Conservation (phyloP, 1,139 yeast genomes). For the Nadsonia commutata region DNA sequence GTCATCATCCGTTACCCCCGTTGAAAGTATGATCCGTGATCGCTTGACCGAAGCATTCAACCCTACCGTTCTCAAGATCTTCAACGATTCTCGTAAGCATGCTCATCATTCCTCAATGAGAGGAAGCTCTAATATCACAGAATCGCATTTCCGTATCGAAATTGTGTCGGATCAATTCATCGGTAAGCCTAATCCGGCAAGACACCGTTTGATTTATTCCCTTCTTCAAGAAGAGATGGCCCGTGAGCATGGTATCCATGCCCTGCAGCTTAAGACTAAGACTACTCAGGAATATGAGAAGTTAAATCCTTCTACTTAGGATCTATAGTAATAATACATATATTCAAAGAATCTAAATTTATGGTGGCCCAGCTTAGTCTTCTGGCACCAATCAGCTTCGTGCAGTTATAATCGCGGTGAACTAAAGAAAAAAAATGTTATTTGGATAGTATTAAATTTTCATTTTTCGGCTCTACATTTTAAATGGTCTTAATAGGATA, state of each 20-base stretch:
- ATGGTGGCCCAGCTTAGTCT: too few species aligned
- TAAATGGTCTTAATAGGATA: neutral
- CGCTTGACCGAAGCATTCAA: slow-evolving; percentile 34
- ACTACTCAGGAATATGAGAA: slow-evolving; percentile 46
- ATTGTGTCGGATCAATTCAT: slow-evolving; percentile 57
- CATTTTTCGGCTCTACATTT: neutral
- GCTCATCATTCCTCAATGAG: slow-evolving; percentile 77
- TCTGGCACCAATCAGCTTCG: too few species aligned
- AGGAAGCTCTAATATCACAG: slow-evolving; percentile 57
- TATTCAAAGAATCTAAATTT: too few species aligned
- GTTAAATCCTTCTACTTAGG: too few species aligned
- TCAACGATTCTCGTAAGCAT: slow-evolving; percentile 80
- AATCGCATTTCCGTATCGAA: slow-evolving; percentile 62
- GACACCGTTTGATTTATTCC: slow-evolving; percentile 67
- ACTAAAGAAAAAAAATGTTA: too few species aligned
- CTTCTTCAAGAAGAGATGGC: slow-evolving; percentile 60
- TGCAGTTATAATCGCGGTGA: too few species aligned
- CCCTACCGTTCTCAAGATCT: slow-evolving; percentile 40
- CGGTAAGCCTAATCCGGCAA: slow-evolving; percentile 53
- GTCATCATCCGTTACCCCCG: slow-evolving; percentile 22
- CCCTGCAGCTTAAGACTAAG: slow-evolving; percentile 73
- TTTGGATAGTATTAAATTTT: neutral
- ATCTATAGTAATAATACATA: too few species aligned
- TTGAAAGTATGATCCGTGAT: slow-evolving; percentile 34
- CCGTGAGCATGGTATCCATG: slow-evolving; percentile 60